phyloP scores from a whole-genome alignment of 148 eudicot genomes.

The Camellia sinensis region DNA sequence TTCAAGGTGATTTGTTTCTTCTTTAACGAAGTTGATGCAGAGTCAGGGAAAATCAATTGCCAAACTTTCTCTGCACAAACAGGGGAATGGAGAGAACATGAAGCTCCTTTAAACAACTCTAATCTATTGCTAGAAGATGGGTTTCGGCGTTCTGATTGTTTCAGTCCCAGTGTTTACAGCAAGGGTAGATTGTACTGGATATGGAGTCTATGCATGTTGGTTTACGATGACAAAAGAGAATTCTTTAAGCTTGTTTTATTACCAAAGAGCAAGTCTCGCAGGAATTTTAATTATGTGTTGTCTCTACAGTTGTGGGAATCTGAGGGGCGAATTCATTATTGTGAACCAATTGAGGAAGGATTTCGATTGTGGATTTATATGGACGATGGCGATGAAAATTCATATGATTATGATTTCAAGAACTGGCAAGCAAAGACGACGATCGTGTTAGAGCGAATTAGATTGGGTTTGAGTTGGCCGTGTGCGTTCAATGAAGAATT shows the following conservation, averaged over 20 bases:
- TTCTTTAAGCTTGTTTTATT: conserved; percentile 7
- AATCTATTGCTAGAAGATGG: neutral
- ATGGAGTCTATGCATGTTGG: conserved; percentile 22
- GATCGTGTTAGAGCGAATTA: neutral
- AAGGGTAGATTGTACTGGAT: conserved; percentile 11
- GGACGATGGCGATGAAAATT: neutral
- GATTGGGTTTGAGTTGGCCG: neutral
- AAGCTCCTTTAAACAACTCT: conserved; percentile 6
- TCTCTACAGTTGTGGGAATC: conserved; percentile 4
- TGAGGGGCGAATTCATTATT: conserved; percentile 1
- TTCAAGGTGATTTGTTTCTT: conserved; percentile 18
- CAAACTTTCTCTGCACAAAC: conserved; percentile 4
- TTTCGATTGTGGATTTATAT: neutral
- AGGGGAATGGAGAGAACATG: conserved; percentile 15
- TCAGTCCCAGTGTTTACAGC: neutral
- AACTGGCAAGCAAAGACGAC: neutral
- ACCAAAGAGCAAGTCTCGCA: neutral
- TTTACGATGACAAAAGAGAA: conserved; percentile 14
- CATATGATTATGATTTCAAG: neutral
- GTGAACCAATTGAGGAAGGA: neutral
- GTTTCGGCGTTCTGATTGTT: neutral
- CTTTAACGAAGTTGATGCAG: neutral
- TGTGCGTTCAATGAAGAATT: conserved; percentile 23
- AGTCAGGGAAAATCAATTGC: neutral
- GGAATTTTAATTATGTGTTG: too few relatives aligned